Evolutionary conservation across 2,329 filamentous ascomycete genomes (phyloP).

Genomic region (Fonsecaea monophora): DNA sequence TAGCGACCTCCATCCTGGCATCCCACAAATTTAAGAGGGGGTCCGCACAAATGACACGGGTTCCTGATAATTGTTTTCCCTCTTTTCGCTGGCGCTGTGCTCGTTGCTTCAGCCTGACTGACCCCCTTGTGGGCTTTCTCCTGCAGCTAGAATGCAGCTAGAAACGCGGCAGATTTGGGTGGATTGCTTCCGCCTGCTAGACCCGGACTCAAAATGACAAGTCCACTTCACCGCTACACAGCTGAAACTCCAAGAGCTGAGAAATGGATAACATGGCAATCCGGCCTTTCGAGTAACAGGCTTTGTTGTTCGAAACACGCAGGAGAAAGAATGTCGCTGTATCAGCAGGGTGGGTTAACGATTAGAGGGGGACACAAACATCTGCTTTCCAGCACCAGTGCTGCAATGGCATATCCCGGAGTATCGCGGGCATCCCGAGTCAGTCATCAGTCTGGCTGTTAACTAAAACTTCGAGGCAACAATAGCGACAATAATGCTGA

Average conservation of each 20-base stretch:
- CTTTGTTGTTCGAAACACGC: not conserved
- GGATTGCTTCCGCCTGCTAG: constrained; percentile 20
- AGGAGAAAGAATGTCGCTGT: not conserved
- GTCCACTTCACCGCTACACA: not conserved
- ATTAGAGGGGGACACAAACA: not conserved
- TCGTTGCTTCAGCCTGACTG: constrained; percentile 13
- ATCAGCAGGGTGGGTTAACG: not conserved
- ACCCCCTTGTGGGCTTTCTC: not conserved
- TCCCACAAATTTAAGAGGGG: constrained; percentile 5
- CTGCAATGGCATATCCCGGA: not conserved
- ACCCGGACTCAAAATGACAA: constrained; percentile 7
- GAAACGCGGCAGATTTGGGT: constrained; percentile 23
- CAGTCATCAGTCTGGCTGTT: not conserved
- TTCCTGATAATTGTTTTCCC: constrained; percentile 2
- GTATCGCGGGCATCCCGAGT: not conserved
- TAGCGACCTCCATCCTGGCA: constrained; percentile 5
- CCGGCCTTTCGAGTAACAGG: not conserved
- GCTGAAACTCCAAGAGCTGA: not conserved
- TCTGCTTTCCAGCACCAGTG: not conserved
- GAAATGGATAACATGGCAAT: not conserved
- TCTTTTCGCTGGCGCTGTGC: constrained; percentile 1
- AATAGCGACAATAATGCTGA: not conserved
- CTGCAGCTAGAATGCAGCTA: constrained; percentile 32
- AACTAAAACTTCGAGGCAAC: not conserved
- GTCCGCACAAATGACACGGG: constrained; percentile 1